Conservation (phyloP, 148 eudicot genomes). For the Rheum nobile region DNA sequence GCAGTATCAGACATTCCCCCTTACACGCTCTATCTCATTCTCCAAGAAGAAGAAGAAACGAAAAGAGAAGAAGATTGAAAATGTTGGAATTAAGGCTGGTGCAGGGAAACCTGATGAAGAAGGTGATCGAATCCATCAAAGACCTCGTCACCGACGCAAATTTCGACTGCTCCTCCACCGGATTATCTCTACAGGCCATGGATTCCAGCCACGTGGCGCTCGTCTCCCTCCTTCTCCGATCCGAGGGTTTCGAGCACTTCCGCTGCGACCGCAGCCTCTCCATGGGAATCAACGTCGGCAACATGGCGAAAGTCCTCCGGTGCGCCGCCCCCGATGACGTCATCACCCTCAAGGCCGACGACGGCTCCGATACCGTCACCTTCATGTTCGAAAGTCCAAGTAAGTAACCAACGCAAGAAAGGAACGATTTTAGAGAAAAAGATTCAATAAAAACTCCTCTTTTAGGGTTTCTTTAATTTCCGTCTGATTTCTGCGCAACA, state of each 20-base stretch:
- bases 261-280: constrained; percentile 51
- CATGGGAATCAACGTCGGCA: constrained; percentile 50
- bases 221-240: constrained; percentile 48
- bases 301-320: constrained; percentile 47
- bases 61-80: neutral
- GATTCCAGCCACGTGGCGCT: constrained; percentile 72
- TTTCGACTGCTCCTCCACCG: constrained; percentile 55
- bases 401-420: constrained; percentile 5
- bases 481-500: constrained; percentile 11
- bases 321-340: constrained; percentile 56
- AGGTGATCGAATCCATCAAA: constrained; percentile 50
- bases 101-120: constrained; percentile 48
- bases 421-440: neutral
- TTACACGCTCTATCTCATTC: neutral
- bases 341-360: constrained; percentile 53
- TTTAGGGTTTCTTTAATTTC: constrained; percentile 3
- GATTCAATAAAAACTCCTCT: neutral
- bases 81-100: constrained; percentile 53
- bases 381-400: constrained; percentile 73
- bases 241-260: constrained; percentile 63
- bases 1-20: neutral
- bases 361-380: constrained; percentile 47
- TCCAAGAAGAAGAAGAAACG: neutral
- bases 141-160: constrained; percentile 59
- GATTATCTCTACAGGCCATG: constrained; percentile 64